Evolutionary conservation across 495 filamentous ascomycete species (phyloP).

Genomic region (Annulohypoxylon moriforme): DNA sequence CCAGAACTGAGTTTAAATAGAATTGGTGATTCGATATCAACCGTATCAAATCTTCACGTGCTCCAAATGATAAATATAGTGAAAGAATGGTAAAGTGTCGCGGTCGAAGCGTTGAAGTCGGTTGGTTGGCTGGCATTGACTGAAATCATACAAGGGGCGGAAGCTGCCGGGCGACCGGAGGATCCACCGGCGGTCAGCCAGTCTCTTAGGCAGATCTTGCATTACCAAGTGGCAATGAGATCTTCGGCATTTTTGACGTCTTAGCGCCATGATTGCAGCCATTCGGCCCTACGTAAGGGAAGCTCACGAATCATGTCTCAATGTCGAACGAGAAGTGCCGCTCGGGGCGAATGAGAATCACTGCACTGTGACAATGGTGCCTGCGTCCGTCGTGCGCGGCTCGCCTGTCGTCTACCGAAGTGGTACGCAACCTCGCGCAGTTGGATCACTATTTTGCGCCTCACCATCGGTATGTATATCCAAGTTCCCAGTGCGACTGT

Average conservation of each 20-base stretch:
- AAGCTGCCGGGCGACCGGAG: conserved; percentile 40
- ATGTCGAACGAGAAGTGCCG: conserved; percentile 44
- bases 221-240: conserved; percentile 47
- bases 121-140: not conserved
- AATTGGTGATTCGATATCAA: not conserved
- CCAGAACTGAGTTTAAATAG: no score
- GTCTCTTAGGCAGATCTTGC: conserved; percentile 41
- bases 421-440: conserved; percentile 35
- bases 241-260: conserved; percentile 46
- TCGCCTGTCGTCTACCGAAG: conserved; percentile 45
- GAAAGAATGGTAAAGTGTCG: not conserved
- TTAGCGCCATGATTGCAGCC: conserved; percentile 42
- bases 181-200: conserved; percentile 32
- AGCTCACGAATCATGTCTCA: conserved; percentile 46
- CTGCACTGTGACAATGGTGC: conserved; percentile 45
- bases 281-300: conserved; percentile 44
- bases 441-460: conserved; percentile 36
- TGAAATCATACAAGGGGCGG: conserved; percentile 28
- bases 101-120: not conserved
- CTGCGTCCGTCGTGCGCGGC: conserved; percentile 45
- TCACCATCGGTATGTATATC: conserved; percentile 16
- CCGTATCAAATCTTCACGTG: not conserved
- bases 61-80: not conserved
- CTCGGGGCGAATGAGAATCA: conserved; percentile 39
- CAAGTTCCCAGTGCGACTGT: conserved; percentile 23